These are phyloP conservation scores for Mycocentrospora acerina DNA, from an alignment of 2,329 filamentous ascomycete genomes.

Conservation along the genomic window DNA sequence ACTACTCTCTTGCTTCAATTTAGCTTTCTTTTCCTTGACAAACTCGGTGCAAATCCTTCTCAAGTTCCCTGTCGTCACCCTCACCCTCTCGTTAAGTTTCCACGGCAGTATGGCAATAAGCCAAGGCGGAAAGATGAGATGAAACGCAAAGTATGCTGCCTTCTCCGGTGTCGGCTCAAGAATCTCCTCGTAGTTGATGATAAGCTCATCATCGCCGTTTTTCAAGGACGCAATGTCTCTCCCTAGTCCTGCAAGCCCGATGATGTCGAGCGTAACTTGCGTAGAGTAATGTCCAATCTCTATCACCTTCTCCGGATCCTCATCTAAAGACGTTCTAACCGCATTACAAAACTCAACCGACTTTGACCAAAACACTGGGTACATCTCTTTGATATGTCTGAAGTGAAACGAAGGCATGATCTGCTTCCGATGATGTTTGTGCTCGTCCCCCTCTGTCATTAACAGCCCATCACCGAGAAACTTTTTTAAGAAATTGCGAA, in stretches of 20 bases:
- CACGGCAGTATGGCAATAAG: slow-evolving; percentile 49
- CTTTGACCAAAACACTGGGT: slow-evolving; percentile 82
- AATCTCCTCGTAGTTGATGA: slow-evolving; percentile 47
- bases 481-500: slow-evolving; percentile 48
- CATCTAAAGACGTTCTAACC: slow-evolving; percentile 57
- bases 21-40: slow-evolving; percentile 50
- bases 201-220: slow-evolving; percentile 46
- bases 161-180: slow-evolving; percentile 52
- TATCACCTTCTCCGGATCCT: slow-evolving; percentile 41
- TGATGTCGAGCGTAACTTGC: slow-evolving; percentile 50
- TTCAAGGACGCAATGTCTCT: slow-evolving; percentile 46
- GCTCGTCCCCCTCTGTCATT: slow-evolving; percentile 53
- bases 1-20: slow-evolving; percentile 34
- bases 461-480: slow-evolving; percentile 56
- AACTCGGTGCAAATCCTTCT: slow-evolving; percentile 49
- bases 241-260: slow-evolving; percentile 49
- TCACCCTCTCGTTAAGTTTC: slow-evolving; percentile 49
- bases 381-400: slow-evolving; percentile 80
- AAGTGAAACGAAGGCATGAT: slow-evolving; percentile 84
- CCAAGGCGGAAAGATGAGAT: slow-evolving; percentile 40
- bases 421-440: slow-evolving; percentile 64
- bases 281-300: slow-evolving; percentile 48
- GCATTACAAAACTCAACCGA: slow-evolving; percentile 65
- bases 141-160: slow-evolving; percentile 46
- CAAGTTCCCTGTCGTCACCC: slow-evolving; percentile 38